Evolutionary conservation across 2,329 filamentous ascomycete genomes (phyloP).

Genomic region (Hypoxylon sp.): DNA sequence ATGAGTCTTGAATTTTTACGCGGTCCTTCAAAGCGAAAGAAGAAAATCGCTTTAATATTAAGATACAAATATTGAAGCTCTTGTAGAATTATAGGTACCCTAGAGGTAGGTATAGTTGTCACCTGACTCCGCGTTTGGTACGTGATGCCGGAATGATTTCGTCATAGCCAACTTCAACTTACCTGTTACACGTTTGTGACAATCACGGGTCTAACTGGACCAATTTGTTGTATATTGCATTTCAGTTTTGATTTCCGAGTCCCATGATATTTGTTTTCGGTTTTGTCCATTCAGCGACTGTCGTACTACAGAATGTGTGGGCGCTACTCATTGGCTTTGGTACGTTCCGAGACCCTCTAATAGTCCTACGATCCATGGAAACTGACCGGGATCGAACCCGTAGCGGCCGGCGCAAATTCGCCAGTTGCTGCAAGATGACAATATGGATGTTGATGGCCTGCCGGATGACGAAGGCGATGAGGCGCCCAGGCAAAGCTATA

Average conservation of each 20-base stretch:
- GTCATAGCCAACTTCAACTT: slow-evolving; percentile 41
- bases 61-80: slow-evolving; percentile 10
- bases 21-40: not conserved
- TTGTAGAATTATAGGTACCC: slow-evolving; percentile 12
- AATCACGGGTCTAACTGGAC: not conserved
- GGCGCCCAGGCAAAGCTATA: slow-evolving; percentile 81
- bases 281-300: not conserved
- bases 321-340: slow-evolving; percentile 74
- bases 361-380: slow-evolving; percentile 1
- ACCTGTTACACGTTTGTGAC: not conserved
- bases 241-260: not conserved
- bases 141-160: slow-evolving; percentile 41
- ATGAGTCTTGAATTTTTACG: not conserved
- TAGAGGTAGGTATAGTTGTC: slow-evolving; percentile 27
- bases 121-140: slow-evolving; percentile 49
- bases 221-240: not conserved
- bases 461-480: slow-evolving; percentile 73
- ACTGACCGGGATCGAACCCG: slow-evolving; percentile 18
- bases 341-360: slow-evolving; percentile 55
- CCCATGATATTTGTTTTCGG: not conserved
- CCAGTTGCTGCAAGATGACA: slow-evolving; percentile 78
- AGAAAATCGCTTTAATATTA: not conserved
- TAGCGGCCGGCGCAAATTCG: slow-evolving; percentile 85
- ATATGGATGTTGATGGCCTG: slow-evolving; percentile 79
- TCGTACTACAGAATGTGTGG: slow-evolving; percentile 71